A percentile compares a stretch with the other conserved stretches of the same genome.
Conservation (phyloP, 2,329 filamentous ascomycete genomes). For the Neofusicoccum kwambonambiense region DNA sequence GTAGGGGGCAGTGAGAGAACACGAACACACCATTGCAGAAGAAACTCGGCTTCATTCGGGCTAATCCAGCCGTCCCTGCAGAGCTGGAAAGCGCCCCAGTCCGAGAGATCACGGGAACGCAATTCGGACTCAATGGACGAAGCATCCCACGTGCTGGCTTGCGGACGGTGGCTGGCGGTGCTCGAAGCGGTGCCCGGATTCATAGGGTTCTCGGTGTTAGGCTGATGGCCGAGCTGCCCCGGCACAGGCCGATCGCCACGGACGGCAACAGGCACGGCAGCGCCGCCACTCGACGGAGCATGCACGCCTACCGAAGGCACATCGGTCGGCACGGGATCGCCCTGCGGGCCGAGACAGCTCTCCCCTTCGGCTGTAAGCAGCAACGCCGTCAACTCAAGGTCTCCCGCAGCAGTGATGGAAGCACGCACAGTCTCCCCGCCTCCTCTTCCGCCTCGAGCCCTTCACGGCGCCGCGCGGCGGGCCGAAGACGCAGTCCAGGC, state of each 20-base stretch:
- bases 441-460: neutral
- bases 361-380: no score
- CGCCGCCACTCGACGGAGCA: neutral
- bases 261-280: neutral
- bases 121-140: neutral
- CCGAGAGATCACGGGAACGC: neutral
- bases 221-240: neutral
- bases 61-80: neutral
- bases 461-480: neutral
- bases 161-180: neutral
- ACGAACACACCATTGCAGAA: neutral
- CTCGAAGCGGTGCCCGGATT: neutral
- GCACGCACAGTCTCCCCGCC: neutral
- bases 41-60: neutral
- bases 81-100: neutral
- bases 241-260: neutral
- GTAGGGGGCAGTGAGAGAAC: no score
- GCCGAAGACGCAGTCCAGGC: constrained; percentile 1
- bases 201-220: neutral
- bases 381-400: neutral
- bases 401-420: no score
- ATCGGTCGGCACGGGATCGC: neutral
- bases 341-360: neutral
- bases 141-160: neutral
- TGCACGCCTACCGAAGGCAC: neutral